phyloP scores from a whole-genome alignment of 2,329 filamentous ascomycete species.

The Amauroascus verrucosus region DNA sequence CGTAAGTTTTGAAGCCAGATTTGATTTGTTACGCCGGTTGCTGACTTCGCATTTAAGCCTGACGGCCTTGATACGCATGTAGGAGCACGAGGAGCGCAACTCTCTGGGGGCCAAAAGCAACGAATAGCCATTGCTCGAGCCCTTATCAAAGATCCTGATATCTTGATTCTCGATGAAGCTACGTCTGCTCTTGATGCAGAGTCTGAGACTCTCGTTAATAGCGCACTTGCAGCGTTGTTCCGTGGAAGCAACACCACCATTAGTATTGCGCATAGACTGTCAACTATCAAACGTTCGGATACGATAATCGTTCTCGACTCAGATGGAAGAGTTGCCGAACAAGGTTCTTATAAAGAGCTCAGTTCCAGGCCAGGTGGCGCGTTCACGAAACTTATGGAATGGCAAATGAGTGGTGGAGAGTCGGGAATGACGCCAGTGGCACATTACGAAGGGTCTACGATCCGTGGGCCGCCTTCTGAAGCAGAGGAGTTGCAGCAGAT shows the following conservation, averaged over 20 bases:
- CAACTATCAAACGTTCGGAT: slow-evolving; percentile 92
- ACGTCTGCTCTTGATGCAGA: slow-evolving; percentile 94
- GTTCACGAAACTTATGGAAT: slow-evolving; percentile 95
- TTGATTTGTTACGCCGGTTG: slow-evolving; percentile 7
- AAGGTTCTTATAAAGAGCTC: slow-evolving; percentile 71
- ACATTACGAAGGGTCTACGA: slow-evolving; percentile 14
- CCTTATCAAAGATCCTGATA: slow-evolving; percentile 90
- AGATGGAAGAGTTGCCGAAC: slow-evolving; percentile 83
- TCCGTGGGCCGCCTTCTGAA: slow-evolving; percentile 34
- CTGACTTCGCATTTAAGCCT: slow-evolving; percentile 42
- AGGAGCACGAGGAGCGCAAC: slow-evolving; percentile 80
- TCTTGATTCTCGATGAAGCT: slow-evolving; percentile 90
- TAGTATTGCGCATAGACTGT: slow-evolving; percentile 89
- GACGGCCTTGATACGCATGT: slow-evolving; percentile 91
- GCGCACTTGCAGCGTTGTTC: slow-evolving; percentile 70
- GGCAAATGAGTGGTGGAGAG: slow-evolving; percentile 89
- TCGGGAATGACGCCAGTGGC: slow-evolving; percentile 18
- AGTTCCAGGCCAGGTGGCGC: slow-evolving; percentile 64
- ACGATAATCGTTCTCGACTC: slow-evolving; percentile 82
- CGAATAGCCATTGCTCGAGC: slow-evolving; percentile 94
- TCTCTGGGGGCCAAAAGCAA: slow-evolving; percentile 95
- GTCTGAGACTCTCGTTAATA: slow-evolving; percentile 91
- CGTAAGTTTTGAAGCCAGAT: slow-evolving; percentile 37
- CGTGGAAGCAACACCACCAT: slow-evolving; percentile 89
- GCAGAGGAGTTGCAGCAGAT: slow-evolving; percentile 43